Evolutionary conservation across 108 stramenopile species (phyloP), one percentile per base, ranked within the genome.

Genomic region (Conticribra guillardii): DNA sequence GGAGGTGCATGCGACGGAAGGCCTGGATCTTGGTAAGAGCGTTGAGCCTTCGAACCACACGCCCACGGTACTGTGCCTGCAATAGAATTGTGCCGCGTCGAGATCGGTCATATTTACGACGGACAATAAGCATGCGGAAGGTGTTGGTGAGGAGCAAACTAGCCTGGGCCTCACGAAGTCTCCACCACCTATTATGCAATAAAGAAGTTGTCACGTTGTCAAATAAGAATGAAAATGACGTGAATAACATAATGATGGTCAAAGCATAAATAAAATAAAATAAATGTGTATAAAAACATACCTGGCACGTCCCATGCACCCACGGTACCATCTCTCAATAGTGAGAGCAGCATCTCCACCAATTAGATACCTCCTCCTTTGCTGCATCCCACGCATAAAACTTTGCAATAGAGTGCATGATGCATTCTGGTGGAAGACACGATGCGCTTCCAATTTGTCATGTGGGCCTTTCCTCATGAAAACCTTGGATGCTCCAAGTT

Each of bases 381-480:
- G 74, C 64, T 85, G 85, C 66, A 89, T 64, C 17, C 92, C 90
- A 51, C 95, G 74, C 54, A 87, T 87, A 84, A 90, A 90, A 59
- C 88, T 82, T 81, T 98, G 97, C 57, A 98, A 82, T 57, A 88
- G 49, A 7, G 84, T 87, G 23, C 84, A 88, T 45, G 88, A 77
- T 19, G 87, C 86, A 54, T 76, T 79, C 59, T 94, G 91, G 37
- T 89, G 87, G 67, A 87, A 87, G 2, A 89, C 82, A 27, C 94
- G 88, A 66, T 89, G 84, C 4, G 85, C 87, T 77, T 98, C 97
- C 32, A 98, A 81, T 7, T 74, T 84, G 81, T 98, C 97, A 61
- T 95, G 96, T 4, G 95, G 92, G 7, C 90, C 91, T 81, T 96
- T 95, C 48, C 95, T 84, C 90, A 98, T 90, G 79, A 96, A 98